A percentile compares a stretch with the other conserved stretches of the same genome.
These are phyloP conservation scores for Lactarius sp. DNA, from an alignment of 768 basidiomycete genomes.

Conservation along the genomic window DNA sequence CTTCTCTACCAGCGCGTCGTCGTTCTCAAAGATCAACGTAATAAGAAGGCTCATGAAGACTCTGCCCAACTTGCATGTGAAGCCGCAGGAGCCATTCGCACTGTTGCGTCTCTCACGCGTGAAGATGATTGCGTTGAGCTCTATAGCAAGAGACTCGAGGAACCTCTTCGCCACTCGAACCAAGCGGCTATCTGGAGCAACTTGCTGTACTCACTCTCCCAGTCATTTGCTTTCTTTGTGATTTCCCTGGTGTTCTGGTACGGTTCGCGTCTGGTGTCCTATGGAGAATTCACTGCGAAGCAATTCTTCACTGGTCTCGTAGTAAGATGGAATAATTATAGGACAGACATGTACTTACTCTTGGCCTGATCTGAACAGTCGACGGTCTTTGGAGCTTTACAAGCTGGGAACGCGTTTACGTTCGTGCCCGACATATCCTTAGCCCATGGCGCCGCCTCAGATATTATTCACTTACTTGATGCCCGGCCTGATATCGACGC, in stretches of 20 bases:
- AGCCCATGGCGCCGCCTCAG: slow-evolving; percentile 66
- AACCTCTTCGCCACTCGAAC: slow-evolving; percentile 63
- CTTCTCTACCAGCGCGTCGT: slow-evolving; percentile 56
- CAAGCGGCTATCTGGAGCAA: slow-evolving; percentile 57
- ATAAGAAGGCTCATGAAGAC: slow-evolving; percentile 69
- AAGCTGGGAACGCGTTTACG: slow-evolving; percentile 76
- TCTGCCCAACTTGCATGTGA: slow-evolving; percentile 90
- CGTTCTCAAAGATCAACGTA: slow-evolving; percentile 76
- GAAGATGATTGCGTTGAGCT: slow-evolving; percentile 68
- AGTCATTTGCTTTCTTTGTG: slow-evolving; percentile 71
- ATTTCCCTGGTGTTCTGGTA: slow-evolving; percentile 82
- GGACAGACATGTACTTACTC: neutral
- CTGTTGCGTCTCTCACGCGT: slow-evolving; percentile 81
- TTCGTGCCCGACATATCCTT: slow-evolving; percentile 85
- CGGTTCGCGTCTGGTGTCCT: slow-evolving; percentile 58
- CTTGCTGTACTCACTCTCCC: slow-evolving; percentile 63
- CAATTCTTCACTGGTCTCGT: slow-evolving; percentile 82
- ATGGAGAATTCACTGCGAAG: slow-evolving; percentile 46
- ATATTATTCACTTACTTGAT: slow-evolving; percentile 71
- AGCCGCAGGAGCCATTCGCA: slow-evolving; percentile 82
- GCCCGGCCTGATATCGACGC: slow-evolving; percentile 70
- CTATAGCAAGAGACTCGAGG: slow-evolving; percentile 66
- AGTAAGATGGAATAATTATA: slow-evolving; percentile 39
- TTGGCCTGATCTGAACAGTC: slow-evolving; percentile 37
- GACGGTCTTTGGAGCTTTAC: slow-evolving; percentile 70